Evolutionary conservation across 805 yeast species (phyloP).

Genomic region (Myxozyma neglecta): DNA sequence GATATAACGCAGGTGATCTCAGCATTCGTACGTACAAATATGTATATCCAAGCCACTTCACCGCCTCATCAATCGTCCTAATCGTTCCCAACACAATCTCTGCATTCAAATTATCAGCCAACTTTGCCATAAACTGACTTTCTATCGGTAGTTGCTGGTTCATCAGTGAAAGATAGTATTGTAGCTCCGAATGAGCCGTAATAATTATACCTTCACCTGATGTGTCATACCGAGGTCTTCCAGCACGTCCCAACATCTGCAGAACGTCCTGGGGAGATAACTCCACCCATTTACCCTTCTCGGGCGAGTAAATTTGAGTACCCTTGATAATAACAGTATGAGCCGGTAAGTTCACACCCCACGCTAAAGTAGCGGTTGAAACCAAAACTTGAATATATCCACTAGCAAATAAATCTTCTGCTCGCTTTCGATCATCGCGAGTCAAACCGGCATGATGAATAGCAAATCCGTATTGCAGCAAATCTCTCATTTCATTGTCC

Average conservation of each 20-base stretch:
- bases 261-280: slow-evolving; percentile 50
- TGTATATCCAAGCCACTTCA: slow-evolving; percentile 51
- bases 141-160: slow-evolving; percentile 50
- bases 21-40: slow-evolving; percentile 53
- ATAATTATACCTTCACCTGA: slow-evolving; percentile 53
- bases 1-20: slow-evolving; percentile 69
- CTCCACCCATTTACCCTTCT: slow-evolving; percentile 65
- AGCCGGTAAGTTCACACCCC: slow-evolving; percentile 64
- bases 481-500: slow-evolving; percentile 24
- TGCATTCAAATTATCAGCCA: slow-evolving; percentile 41
- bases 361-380: slow-evolving; percentile 60
- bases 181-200: slow-evolving; percentile 44
- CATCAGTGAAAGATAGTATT: slow-evolving; percentile 46
- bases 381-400: slow-evolving; percentile 52
- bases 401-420: slow-evolving; percentile 49
- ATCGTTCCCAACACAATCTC: slow-evolving; percentile 50
- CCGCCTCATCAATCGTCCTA: slow-evolving; percentile 43
- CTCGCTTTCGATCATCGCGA: slow-evolving; percentile 47
- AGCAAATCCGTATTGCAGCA: slow-evolving; percentile 46
- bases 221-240: slow-evolving; percentile 56
- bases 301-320: slow-evolving; percentile 75
- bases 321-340: slow-evolving; percentile 61
- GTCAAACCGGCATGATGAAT: slow-evolving; percentile 63
- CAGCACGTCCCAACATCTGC: slow-evolving; percentile 50
- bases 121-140: slow-evolving; percentile 41